Percentiles rank a stretch among this genome's conserved stretches.
These are phyloP conservation scores for Inonotus obliquus DNA, from an alignment of 1,284 basidiomycete species.

Conservation along the genomic window DNA sequence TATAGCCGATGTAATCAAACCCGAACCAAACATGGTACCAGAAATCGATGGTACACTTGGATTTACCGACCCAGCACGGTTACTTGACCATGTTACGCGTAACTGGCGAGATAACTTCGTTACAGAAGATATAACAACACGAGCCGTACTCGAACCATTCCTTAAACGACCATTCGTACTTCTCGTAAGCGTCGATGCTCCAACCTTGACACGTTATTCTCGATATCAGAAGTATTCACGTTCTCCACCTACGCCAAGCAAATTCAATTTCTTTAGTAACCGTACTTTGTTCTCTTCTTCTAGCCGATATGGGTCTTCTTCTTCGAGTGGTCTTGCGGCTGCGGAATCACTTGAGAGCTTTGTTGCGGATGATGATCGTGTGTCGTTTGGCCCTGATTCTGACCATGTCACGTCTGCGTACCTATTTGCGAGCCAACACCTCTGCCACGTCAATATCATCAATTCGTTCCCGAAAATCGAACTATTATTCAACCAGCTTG, in stretches of 20 bases:
- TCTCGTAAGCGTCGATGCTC: constrained; percentile 84
- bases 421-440: constrained; percentile 19
- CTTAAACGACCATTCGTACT: constrained; percentile 89
- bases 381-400: constrained; percentile 45
- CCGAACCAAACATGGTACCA: not conserved
- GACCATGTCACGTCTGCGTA: constrained; percentile 28
- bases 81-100: constrained; percentile 77
- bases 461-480: constrained; percentile 63
- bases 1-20: not conserved
- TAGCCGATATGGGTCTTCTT: constrained; percentile 18
- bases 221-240: constrained; percentile 45
- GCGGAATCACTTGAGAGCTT: constrained; percentile 61
- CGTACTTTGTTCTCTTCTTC: not conserved
- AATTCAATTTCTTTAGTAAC: constrained; percentile 13
- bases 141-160: constrained; percentile 65
- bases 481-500: constrained; percentile 60
- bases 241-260: not conserved
- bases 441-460: constrained; percentile 48
- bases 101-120: constrained; percentile 84
- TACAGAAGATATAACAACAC: constrained; percentile 66
- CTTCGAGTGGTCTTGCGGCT: constrained; percentile 15
- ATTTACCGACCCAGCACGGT: constrained; percentile 50
- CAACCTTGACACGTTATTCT: constrained; percentile 57
- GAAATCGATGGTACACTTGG: constrained; percentile 21
- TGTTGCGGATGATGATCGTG: constrained; percentile 54